Percentiles rank a stretch among this genome's conserved stretches.
Evolutionary conservation across 2,329 filamentous ascomycete genomes (phyloP).

Genomic region (Colletotrichum chlorophyti): DNA sequence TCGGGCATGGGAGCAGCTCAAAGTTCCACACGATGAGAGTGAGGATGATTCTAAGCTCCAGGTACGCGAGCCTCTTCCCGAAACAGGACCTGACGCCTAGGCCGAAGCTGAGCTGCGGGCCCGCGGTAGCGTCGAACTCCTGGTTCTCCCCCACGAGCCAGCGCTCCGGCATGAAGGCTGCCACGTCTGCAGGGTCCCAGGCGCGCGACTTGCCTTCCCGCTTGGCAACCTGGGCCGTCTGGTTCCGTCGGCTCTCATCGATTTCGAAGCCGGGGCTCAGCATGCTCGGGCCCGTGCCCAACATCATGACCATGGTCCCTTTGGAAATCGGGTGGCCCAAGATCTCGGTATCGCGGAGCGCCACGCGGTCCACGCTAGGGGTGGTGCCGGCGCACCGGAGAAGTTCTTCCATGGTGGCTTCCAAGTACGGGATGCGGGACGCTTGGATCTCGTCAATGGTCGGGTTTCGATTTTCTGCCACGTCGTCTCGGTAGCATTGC

Average conservation of each 20-base stretch:
- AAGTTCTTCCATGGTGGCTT: slow-evolving; percentile 37
- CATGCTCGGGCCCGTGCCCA: slow-evolving; percentile 12
- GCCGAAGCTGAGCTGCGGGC: slow-evolving; percentile 35
- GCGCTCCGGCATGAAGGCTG: slow-evolving; percentile 29
- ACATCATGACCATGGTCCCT: slow-evolving; percentile 31
- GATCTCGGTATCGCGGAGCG: slow-evolving; percentile 33
- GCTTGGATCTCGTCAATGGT: slow-evolving; percentile 30
- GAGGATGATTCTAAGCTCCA: slow-evolving; percentile 36
- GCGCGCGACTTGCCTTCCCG: not conserved
- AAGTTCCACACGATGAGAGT: slow-evolving; percentile 38
- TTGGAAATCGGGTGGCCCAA: slow-evolving; percentile 35
- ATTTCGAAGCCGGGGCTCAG: not conserved
- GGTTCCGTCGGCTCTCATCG: slow-evolving; percentile 29
- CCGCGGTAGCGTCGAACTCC: slow-evolving; percentile 33
- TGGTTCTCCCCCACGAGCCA: slow-evolving; percentile 24
- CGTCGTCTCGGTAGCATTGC: slow-evolving; percentile 18
- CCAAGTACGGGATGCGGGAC: slow-evolving; percentile 33
- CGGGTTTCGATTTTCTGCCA: slow-evolving; percentile 27
- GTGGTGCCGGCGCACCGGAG: slow-evolving; percentile 33
- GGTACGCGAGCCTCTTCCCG: slow-evolving; percentile 36
- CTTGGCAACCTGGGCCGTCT: not conserved
- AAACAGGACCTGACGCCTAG: slow-evolving; percentile 35
- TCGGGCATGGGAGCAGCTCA: too few species aligned
- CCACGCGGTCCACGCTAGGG: slow-evolving; percentile 30
- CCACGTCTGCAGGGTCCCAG: slow-evolving; percentile 15